phyloP scores from a whole-genome alignment of 2,329 filamentous ascomycete species.

The Exophiala spinifera region DNA sequence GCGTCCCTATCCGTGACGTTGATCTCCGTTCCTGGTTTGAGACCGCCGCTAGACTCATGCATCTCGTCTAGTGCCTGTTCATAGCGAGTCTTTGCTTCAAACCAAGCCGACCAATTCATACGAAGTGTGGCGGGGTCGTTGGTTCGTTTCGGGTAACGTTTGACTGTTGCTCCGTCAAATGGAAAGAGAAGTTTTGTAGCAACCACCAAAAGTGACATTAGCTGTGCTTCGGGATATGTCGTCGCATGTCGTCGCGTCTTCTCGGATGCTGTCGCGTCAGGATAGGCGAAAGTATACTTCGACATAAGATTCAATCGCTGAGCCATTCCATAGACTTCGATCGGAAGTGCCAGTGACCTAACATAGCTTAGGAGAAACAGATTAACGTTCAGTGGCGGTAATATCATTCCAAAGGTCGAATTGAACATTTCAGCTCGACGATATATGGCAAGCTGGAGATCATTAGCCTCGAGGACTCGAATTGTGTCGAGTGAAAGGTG shows the following conservation, averaged over 20 bases:
- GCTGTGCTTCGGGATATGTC: slow-evolving; percentile 69
- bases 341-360: slow-evolving; percentile 69
- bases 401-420: slow-evolving; percentile 64
- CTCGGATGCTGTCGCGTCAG: slow-evolving; percentile 23
- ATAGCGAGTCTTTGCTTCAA: slow-evolving; percentile 42
- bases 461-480: slow-evolving; percentile 47
- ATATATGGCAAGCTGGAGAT: slow-evolving; percentile 63
- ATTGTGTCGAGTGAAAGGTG: slow-evolving; percentile 40
- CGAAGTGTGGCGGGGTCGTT: slow-evolving; percentile 57
- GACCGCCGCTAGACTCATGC: background rate
- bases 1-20: slow-evolving; percentile 61
- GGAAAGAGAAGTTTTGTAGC: slow-evolving; percentile 78
- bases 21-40: slow-evolving; percentile 47
- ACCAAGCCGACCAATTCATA: slow-evolving; percentile 74
- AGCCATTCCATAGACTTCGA: slow-evolving; percentile 62
- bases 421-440: slow-evolving; percentile 63
- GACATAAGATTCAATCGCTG: slow-evolving; percentile 55
- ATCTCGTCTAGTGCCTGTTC: background rate
- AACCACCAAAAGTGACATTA: slow-evolving; percentile 69
- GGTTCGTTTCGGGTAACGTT: slow-evolving; percentile 49
- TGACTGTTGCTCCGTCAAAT: slow-evolving; percentile 60
- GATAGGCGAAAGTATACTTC: slow-evolving; percentile 57
- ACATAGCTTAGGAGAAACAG: slow-evolving; percentile 68
- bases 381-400: slow-evolving; percentile 70
- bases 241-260: slow-evolving; percentile 40